Evolutionary conservation across 352 stramenopile species (phyloP), one percentile per base, ranked within the genome.

Genomic region (Phytophthora fragariae): DNA sequence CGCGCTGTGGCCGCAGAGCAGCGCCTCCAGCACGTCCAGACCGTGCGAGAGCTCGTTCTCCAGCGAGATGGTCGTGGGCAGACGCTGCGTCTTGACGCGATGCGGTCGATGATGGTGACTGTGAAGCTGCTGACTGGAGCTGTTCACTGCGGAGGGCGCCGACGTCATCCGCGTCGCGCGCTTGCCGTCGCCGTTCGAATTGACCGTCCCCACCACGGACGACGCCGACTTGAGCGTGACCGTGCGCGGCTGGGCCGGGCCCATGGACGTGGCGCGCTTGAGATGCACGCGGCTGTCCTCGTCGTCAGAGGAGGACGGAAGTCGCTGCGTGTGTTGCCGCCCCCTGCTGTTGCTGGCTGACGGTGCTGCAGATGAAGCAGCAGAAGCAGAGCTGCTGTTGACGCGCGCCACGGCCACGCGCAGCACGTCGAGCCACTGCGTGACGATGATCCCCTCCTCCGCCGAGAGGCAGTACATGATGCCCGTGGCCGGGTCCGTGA

Each of bases 391-490:
- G 9, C 35, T 41, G 17, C 46, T 15, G 27, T 82, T 78, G 37
- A 76, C 73, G 35, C 73, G 70, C 19, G 84, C 76, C 5, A 94
- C 81, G 0, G 87, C 86, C 9, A 76, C 83, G 12, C 73, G 73
- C 33, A 96, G 76, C 47, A 96, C 85, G 9, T 79, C 73, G 17
- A 96, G 83, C 89, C 89, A 96, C 21, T 89, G 80, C 1, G 79
- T 89, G 19, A 93, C 89, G 9, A 90, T 85, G 11, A 85, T 76
- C 2, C 72, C 86, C 59, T 94, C 89, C 57, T 96, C 89, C 0
- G 84, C 82, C 10, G 86, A 94, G 41, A 96, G 75, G 58, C 89
- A 96, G 73, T 96, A 96, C 80, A 94, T 91, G 39, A 92, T 89
- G 37, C 89, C 86, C 11, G 65, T 92, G 19, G 82, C 79, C 33